Evolutionary conservation across 306 rosid species (phyloP), one percentile per base, ranked within the genome.

Genomic region (Cyamopsis tetragonoloba): DNA sequence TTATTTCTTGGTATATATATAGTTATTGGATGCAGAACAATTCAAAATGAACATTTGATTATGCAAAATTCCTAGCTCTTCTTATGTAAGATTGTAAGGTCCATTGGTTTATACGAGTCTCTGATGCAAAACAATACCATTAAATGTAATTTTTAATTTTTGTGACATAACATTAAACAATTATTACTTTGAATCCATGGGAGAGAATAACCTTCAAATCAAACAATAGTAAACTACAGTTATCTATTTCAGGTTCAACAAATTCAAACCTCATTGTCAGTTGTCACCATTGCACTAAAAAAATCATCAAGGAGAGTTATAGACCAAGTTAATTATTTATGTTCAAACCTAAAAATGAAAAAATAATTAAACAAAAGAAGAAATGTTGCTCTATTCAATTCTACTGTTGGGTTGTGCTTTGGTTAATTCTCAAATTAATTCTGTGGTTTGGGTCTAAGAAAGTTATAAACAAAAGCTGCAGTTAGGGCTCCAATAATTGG

Each of bases 401-500:
- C 5, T 19, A 34, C 27, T 13, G 34, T 1, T 49, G 15, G 54
- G 24, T 23, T 13, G 17, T n/a, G 31, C 27, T 19, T 0, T 9
- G 28, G 20, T 46, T 17, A 13, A 14, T 39, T 63, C 62, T n/a
- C 54, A 9, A 51, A 18, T n/a, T n/a, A n/a, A n/a, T n/a, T n/a
- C n/a, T n/a, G 5, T 35, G 69, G 28, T 39, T 23, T 53, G 48
- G 73, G 59, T 76, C 81, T 86, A 18, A 86, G 71, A 5, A 73
- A 46, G 39, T 75, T 65, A 76, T 84, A 84, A 47, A 77, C 41
- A 50, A 59, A 62, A 17, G 81, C 82, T 20, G 88, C 96, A 28
- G 76, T 75, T 2, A 88, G 28, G 32, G 88, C 85, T 42, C 88
- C 92, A 18, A 86, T 38, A 6, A 76, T 56, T 20, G 88, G 96